A percentile compares a stretch with the other conserved stretches of the same genome.
These are phyloP conservation scores for Penstemon eatonii DNA, from an alignment of 257 asterid species.

Conservation along the genomic window DNA sequence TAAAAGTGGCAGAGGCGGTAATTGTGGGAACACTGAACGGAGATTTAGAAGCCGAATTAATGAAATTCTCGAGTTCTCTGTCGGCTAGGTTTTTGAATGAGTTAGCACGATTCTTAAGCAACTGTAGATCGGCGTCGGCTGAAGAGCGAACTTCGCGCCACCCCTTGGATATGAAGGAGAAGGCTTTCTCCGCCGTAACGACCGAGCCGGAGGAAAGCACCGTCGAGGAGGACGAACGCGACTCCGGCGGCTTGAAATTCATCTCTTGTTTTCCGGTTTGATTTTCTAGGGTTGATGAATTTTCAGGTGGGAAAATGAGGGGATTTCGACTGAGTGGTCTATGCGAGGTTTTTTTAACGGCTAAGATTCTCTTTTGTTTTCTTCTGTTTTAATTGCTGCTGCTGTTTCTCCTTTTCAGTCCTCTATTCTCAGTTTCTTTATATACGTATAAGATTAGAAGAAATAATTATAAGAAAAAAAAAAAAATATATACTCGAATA, in stretches of 20 bases:
- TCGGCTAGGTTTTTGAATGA: slow-evolving; percentile 78
- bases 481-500: background rate
- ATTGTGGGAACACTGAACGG: slow-evolving; percentile 66
- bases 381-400: background rate
- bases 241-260: slow-evolving; percentile 67
- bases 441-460: background rate
- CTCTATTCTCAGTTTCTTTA: background rate
- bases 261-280: slow-evolving; percentile 20
- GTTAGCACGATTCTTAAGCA: slow-evolving; percentile 81
- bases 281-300: slow-evolving; percentile 23
- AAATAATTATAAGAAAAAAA: background rate
- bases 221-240: slow-evolving; percentile 47
- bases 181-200: slow-evolving; percentile 89
- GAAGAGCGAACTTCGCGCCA: slow-evolving; percentile 98
- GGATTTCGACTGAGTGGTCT: slow-evolving; percentile 17
- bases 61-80: slow-evolving; percentile 79
- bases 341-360: slow-evolving; percentile 32
- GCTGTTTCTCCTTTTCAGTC: too few species aligned
- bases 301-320: slow-evolving; percentile 24
- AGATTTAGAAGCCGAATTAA: slow-evolving; percentile 81
- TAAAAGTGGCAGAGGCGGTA: slow-evolving; percentile 65
- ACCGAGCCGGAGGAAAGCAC: slow-evolving; percentile 36
- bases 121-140: slow-evolving; percentile 89
- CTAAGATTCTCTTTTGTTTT: slow-evolving; percentile 28
- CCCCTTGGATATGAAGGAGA: slow-evolving; percentile 90